These are phyloP conservation scores for Puccinia polysora DNA, from an alignment of 1,284 basidiomycete species.

Conservation along the genomic window DNA sequence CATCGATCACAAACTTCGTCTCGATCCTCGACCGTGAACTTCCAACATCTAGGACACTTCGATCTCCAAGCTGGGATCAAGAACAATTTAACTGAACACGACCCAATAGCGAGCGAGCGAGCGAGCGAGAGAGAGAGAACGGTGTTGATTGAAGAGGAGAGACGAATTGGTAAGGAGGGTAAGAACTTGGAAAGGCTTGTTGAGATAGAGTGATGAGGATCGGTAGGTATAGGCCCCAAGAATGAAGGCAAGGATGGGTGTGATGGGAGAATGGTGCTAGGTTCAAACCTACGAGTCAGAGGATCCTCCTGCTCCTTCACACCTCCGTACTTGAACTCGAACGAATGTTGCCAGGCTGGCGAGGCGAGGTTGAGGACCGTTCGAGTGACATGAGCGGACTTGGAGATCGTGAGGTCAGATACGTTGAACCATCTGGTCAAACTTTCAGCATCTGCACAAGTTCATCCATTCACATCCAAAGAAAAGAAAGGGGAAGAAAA, in stretches of 20 bases:
- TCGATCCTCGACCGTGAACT: slow-evolving; percentile 23
- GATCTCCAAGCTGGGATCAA: slow-evolving; percentile 38
- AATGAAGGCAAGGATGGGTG: neutral
- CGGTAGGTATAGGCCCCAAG: neutral
- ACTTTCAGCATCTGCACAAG: slow-evolving; percentile 19
- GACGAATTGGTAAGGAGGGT: too few relatives aligned
- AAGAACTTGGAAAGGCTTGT: too few relatives aligned
- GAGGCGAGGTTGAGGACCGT: slow-evolving; percentile 23
- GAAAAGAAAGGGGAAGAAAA: neutral
- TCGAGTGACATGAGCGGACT: slow-evolving; percentile 18
- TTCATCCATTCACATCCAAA: neutral
- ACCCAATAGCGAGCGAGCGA: neutral
- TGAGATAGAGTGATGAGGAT: neutral
- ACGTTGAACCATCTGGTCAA: slow-evolving; percentile 29
- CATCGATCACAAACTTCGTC: slow-evolving; percentile 34
- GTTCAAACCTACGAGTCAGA: neutral
- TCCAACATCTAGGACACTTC: slow-evolving; percentile 42
- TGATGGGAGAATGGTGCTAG: neutral
- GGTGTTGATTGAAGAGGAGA: too few relatives aligned
- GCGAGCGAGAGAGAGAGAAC: neutral
- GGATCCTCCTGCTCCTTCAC: slow-evolving; percentile 16
- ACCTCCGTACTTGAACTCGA: slow-evolving; percentile 5
- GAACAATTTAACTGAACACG: slow-evolving; percentile 15
- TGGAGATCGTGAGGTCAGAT: slow-evolving; percentile 36
- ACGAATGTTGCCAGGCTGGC: slow-evolving; percentile 28